These are phyloP conservation scores for Rubroboletus pulcherrimus DNA, from an alignment of 768 basidiomycete genomes.

Conservation along the genomic window DNA sequence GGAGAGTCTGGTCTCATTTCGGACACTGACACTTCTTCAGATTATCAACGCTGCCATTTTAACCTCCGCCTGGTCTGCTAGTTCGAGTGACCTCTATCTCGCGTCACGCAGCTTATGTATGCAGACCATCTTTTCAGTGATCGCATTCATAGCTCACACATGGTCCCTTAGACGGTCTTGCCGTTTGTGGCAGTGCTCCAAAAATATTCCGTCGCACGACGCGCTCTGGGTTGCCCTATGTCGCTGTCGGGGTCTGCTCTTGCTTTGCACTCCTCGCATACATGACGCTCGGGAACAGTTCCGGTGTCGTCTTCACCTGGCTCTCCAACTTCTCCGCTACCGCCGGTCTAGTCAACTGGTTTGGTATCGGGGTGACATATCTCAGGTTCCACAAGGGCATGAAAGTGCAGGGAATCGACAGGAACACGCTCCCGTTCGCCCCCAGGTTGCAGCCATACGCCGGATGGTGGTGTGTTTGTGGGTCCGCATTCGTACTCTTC, in stretches of 20 bases:
- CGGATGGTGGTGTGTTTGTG: constrained; percentile 35
- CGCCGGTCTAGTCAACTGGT: constrained; percentile 42
- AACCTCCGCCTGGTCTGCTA: constrained; percentile 42
- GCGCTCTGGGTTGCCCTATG: constrained; percentile 42
- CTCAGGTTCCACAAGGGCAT: constrained; percentile 46
- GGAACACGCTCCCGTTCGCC: constrained; percentile 44
- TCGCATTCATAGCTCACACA: constrained; percentile 2
- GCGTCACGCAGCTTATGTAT: constrained; percentile 38
- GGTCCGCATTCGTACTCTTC: constrained; percentile 29
- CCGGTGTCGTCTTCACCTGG: constrained; percentile 43
- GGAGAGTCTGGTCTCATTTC: background rate
- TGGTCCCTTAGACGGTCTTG: constrained; percentile 46
- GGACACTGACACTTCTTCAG: constrained; percentile 1
- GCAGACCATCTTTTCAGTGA: background rate
- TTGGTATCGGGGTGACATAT: constrained; percentile 44
- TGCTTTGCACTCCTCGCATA: constrained; percentile 38
- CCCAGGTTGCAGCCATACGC: constrained; percentile 40
- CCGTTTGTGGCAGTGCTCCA: constrained; percentile 51
- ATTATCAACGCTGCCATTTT: constrained; percentile 41
- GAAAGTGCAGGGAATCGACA: constrained; percentile 46
- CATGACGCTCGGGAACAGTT: constrained; percentile 35
- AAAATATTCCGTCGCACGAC: constrained; percentile 43
- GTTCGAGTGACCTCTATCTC: constrained; percentile 39
- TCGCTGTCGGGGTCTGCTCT: constrained; percentile 31
- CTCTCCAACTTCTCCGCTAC: constrained; percentile 34